phyloP scores from a whole-genome alignment of 179 eudicot species.

The Camellia oleifera region DNA sequence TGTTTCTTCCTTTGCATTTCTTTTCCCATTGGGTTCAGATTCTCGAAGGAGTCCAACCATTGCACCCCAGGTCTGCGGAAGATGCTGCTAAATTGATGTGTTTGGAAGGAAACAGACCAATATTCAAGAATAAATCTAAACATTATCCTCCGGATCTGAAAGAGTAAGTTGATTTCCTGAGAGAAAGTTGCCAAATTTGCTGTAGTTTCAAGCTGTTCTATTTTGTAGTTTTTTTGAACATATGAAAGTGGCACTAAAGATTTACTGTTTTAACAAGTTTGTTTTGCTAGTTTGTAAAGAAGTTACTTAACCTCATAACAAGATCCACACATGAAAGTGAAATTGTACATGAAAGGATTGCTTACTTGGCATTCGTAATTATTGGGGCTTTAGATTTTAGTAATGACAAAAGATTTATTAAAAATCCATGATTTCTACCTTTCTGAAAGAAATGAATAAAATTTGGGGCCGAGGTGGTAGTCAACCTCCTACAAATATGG shows the following conservation, averaged over 20 bases:
- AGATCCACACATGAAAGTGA: neutral
- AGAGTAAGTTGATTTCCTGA: slow-evolving; percentile 58
- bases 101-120: slow-evolving; percentile 76
- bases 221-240: neutral
- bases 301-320: neutral
- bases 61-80: slow-evolving; percentile 73
- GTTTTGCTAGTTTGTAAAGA: neutral
- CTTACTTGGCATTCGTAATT: neutral
- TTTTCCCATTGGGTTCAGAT: slow-evolving; percentile 45
- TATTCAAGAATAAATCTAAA: slow-evolving; percentile 64
- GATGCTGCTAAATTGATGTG: slow-evolving; percentile 68
- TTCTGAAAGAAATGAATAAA: neutral
- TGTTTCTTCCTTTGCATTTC: slow-evolving; percentile 1
- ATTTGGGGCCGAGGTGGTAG: neutral
- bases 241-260: neutral
- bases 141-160: slow-evolving; percentile 71
- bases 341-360: neutral
- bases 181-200: neutral
- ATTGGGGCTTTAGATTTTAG: neutral
- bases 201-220: neutral
- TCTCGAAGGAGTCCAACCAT: slow-evolving; percentile 89
- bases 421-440: neutral
- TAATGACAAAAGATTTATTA: neutral
- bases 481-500: neutral
- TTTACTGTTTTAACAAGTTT: neutral